phyloP scores from a whole-genome alignment of 208 protist genomes.

The Acanthamoeba lenticulata region DNA sequence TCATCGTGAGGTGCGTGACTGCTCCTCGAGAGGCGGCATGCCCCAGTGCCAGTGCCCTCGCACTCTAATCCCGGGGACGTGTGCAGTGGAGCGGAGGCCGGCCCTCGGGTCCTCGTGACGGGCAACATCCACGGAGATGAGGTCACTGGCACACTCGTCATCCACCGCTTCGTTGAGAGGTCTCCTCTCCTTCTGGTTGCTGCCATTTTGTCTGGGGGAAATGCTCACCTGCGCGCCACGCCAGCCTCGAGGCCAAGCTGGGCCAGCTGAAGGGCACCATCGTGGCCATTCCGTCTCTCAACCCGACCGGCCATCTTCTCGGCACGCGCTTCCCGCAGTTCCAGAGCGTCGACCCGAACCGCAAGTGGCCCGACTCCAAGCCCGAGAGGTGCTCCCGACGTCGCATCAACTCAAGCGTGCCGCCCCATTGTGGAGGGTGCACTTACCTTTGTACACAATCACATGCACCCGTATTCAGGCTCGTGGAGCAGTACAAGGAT shows the following conservation, averaged over 20 bases:
- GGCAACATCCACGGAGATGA: conserved; percentile 25
- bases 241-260: neutral
- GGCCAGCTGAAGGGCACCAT: neutral
- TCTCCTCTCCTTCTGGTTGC: neutral
- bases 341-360: neutral
- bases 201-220: neutral
- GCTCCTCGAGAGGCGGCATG: neutral
- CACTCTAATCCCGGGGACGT: neutral
- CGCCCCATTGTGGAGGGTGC: no score
- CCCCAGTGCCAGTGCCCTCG: no score
- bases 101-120: neutral
- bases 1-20: neutral
- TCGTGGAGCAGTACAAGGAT: neutral
- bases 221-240: neutral
- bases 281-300: neutral
- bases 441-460: no score
- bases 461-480: no score
- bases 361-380: conserved; percentile 4
- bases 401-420: no score
- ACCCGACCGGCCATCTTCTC: neutral
- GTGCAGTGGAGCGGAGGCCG: neutral
- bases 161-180: conserved; percentile 13
- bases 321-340: conserved; percentile 2
- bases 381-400: neutral
- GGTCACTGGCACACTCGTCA: neutral